Conservation (phyloP, 371 early-diverging fungal genomes). For the Rhizopus microsporus region DNA sequence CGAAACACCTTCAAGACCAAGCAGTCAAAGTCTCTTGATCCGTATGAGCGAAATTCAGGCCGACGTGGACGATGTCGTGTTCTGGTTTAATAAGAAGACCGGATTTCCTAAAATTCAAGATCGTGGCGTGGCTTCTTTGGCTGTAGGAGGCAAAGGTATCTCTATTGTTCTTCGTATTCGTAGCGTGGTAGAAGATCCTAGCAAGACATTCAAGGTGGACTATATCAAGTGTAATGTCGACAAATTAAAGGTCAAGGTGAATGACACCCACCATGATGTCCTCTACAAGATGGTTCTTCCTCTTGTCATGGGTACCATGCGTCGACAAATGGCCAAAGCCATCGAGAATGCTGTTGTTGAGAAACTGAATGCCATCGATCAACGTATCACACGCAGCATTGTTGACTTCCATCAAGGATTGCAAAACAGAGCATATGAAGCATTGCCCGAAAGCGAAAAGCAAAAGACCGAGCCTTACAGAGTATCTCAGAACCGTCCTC, state of each 20-base stretch:
- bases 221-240: conserved; percentile 48
- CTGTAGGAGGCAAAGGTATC: conserved; percentile 57
- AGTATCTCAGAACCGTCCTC: conserved; percentile 17
- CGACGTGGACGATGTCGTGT: conserved; percentile 50
- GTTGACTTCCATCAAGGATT: conserved; percentile 28
- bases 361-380: conserved; percentile 35
- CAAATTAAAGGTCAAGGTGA: conserved; percentile 53
- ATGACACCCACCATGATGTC: conserved; percentile 50
- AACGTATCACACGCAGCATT: conserved; percentile 26
- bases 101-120: conserved; percentile 64
- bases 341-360: conserved; percentile 48
- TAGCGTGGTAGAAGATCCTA: conserved; percentile 30
- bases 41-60: conserved; percentile 42
- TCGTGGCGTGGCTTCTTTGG: conserved; percentile 55
- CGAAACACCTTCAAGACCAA: conserved; percentile 45
- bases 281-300: conserved; percentile 53
- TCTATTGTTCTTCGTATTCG: conserved; percentile 38
- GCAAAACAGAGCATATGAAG: conserved; percentile 22
- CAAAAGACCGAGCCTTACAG: not conserved
- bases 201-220: conserved; percentile 37
- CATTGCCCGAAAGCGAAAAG: conserved; percentile 21
- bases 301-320: conserved; percentile 46
- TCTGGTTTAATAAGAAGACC: conserved; percentile 58
- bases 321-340: conserved; percentile 48
- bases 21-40: conserved; percentile 33